phyloP scores from a whole-genome alignment of 805 yeast genomes.

The Ogataea henricii region DNA sequence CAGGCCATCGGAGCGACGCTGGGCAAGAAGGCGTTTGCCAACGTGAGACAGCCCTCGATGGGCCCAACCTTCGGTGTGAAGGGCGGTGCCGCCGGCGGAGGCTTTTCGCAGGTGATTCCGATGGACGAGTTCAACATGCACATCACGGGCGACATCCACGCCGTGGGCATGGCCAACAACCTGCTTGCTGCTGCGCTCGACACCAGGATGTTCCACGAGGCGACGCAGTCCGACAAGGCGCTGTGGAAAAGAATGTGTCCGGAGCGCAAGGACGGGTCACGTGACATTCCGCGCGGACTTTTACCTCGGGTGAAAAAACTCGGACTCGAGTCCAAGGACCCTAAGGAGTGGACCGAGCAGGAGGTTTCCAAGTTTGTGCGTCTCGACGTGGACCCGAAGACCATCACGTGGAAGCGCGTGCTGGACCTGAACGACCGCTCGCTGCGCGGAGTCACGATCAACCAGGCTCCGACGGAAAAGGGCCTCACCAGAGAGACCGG shows the following conservation, averaged over 20 bases:
- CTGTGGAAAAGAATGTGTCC: constrained; percentile 88
- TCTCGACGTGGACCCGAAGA: constrained; percentile 84
- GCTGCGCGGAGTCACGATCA: constrained; percentile 84
- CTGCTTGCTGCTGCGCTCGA: constrained; percentile 95
- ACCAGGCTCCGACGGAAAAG: constrained; percentile 92
- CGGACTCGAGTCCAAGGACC: constrained; percentile 80
- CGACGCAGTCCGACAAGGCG: constrained; percentile 74
- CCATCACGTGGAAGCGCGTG: constrained; percentile 90
- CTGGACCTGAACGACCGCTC: constrained; percentile 93
- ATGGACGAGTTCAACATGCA: constrained; percentile 99
- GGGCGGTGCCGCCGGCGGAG: constrained; percentile 99
- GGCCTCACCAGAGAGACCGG: constrained; percentile 85
- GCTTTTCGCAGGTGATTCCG: constrained; percentile 95
- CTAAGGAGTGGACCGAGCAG: constrained; percentile 75
- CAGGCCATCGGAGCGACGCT: constrained; percentile 95
- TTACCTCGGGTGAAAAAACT: constrained; percentile 71
- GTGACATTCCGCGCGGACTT: constrained; percentile 81
- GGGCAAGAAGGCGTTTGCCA: constrained; percentile 81
- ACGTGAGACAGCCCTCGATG: constrained; percentile 97
- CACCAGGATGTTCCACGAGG: constrained; percentile 94
- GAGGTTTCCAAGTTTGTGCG: constrained; percentile 77
- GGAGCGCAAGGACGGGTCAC: constrained; percentile 68
- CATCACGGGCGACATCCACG: constrained; percentile 96
- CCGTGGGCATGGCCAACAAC: constrained; percentile 91
- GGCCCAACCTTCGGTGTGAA: constrained; percentile 98